Evolutionary conservation across 768 basidiomycete species (phyloP), one percentile per base, ranked within the genome.

Genomic region (Rhizopogon salebrosus): DNA sequence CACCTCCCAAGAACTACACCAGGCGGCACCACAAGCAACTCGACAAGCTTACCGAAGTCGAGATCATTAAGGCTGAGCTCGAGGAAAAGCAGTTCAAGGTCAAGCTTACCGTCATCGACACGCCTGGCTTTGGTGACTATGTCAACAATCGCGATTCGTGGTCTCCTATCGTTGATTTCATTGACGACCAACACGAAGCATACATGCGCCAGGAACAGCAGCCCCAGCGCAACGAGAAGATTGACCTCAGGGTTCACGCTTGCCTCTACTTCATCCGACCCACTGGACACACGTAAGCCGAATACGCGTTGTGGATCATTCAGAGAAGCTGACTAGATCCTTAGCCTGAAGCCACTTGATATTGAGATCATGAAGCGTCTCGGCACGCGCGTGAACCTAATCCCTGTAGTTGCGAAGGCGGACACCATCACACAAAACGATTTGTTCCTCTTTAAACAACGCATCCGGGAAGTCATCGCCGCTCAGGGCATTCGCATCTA

Each of bases 81-180:
- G 97, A 98, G 74, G 97, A 98, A 73, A 92, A 95, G 69, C 89
- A 92, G 67, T 98, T 98, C 85, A 95, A 94, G 72, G 95, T 98
- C 79, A 98, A 98, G 79, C 84, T 99, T 58, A 95, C 90, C 16
- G 97, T 98, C 68, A 95, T 99, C 59, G 97, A 99, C 72, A 98
- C 95, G 10, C 97, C 97, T 51, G 97, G 97, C 26, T 99, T 98
- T 58, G 97, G 97, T 35, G 97, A 99, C 87, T 98, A 98, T 65
- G 95, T 99, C 75, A 99, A 99, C 90, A 99, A 99, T 82, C 84
- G 92, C 52, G 97, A 98, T 71, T 95, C 92, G 18, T 99, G 97
- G 97, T 80, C 83, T 26, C 97, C 97, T 50, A 98, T 99, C 61
- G 87, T 99, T 67, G 95, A 99, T 71, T 98, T 98, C 71, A 94